phyloP scores from a whole-genome alignment of 257 asterid genomes.

The Apocynum venetum region DNA sequence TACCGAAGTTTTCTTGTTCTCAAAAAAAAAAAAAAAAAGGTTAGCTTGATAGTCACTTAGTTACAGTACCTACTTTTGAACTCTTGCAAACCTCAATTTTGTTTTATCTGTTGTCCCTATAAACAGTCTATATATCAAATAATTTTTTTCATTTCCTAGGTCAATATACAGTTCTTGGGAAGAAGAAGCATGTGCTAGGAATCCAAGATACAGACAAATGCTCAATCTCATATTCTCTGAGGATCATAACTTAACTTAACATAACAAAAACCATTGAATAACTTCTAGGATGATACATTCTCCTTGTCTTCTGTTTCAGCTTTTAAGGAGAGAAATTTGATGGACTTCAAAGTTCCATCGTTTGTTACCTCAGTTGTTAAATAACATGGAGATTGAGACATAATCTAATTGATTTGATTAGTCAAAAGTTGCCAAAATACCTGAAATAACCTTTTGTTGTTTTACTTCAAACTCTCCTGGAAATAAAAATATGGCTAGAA shows the following conservation, averaged over 20 bases:
- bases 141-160: background rate
- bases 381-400: too few species aligned
- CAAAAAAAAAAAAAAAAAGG: too few species aligned
- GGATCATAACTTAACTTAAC: background rate
- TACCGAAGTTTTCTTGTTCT: too few species aligned
- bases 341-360: too few species aligned
- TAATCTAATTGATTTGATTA: background rate
- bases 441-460: background rate
- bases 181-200: conserved; percentile 2
- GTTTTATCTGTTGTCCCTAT: background rate
- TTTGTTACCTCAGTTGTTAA: too few species aligned
- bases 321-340: too few species aligned
- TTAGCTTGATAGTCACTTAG: too few species aligned
- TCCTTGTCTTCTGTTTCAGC: background rate
- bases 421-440: background rate
- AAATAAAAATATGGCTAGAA: too few species aligned
- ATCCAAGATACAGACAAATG: background rate
- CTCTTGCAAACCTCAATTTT: background rate
- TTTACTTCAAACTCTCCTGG: background rate
- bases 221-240: background rate
- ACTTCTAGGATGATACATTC: background rate
- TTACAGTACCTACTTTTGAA: background rate
- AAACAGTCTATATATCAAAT: too few species aligned
- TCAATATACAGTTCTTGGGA: background rate
- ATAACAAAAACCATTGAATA: background rate